A percentile compares a stretch with the other conserved stretches of the same genome.
These are phyloP conservation scores for Colletotrichum sp. DNA, from an alignment of 2,329 filamentous ascomycete genomes.

Conservation along the genomic window DNA sequence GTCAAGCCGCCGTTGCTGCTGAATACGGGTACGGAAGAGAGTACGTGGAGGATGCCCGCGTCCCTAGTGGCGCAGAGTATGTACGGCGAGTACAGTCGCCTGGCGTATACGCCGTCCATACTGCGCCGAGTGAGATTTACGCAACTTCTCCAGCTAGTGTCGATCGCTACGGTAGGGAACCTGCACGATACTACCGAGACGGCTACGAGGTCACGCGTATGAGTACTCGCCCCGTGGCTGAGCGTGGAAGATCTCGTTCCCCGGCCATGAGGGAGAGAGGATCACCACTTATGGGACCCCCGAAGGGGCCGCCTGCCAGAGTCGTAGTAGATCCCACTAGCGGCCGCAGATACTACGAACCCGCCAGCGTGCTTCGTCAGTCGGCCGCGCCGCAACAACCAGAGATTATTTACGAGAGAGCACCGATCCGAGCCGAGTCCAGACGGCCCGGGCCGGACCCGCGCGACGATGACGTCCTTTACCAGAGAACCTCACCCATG, in stretches of 20 bases:
- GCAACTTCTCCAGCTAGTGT: constrained; percentile 46
- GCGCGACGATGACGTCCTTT: constrained; percentile 57
- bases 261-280: constrained; percentile 48
- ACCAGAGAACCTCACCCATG: constrained; percentile 55
- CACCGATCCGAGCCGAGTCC: constrained; percentile 55
- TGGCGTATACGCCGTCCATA: constrained; percentile 38
- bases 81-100: constrained; percentile 42
- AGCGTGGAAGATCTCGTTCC: constrained; percentile 54
- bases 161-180: constrained; percentile 45
- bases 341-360: constrained; percentile 78
- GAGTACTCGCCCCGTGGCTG: constrained; percentile 53
- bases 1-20: constrained; percentile 7
- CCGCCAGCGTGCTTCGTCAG: constrained; percentile 50
- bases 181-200: constrained; percentile 49
- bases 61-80: constrained; percentile 35
- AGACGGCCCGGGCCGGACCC: constrained; percentile 51
- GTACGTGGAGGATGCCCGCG: constrained; percentile 35
- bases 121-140: constrained; percentile 40
- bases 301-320: constrained; percentile 61
- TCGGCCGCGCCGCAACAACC: constrained; percentile 59
- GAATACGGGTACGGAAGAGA: constrained; percentile 34
- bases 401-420: constrained; percentile 71
- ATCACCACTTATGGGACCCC: constrained; percentile 54
- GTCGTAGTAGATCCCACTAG: constrained; percentile 79
- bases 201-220: constrained; percentile 46